Evolutionary conservation across 2,329 filamentous ascomycete species (phyloP), one percentile per base, ranked within the genome.

Genomic region (Colletotrichum salicis): DNA sequence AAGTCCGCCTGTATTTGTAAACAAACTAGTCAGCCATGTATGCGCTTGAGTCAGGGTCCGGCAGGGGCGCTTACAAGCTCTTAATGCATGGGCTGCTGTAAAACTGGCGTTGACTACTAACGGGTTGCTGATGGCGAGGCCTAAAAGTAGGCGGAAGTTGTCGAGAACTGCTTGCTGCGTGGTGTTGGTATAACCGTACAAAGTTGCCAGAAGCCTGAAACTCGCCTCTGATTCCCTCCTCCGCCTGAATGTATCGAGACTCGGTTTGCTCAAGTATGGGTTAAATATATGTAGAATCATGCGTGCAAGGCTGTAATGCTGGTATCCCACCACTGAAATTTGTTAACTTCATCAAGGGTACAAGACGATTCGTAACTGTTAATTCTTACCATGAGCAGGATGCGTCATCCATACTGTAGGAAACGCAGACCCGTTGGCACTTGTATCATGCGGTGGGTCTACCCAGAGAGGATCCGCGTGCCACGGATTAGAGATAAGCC

Each of bases 241-340:
- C 15, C 52, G 41, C 1, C 73, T 65, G 35, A 78, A 77, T 1
- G 76, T 75, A 1, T 76, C 74, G 2, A 78, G 74, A 11, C 76
- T 74, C 1, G 76, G 76, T 22, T 73, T 74, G 57, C 76, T 78
- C 1, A 76, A 57, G 4, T 75, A 72, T 0, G 84, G 83, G 52
- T 85, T 79, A 56, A 84, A 82, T 5, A 83, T 81, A 1, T 77
- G 77, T 1, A 79, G 78, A 7, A 85, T 74, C 33, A 85, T 84
- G 12, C 79, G 76, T 0, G 82, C 76, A 12, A 85, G 77, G 62
- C 83, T 80, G 58, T 82, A 83, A 70, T 85, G 81, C 65, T 84
- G 82, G 56, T 83, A 76, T 0, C 80, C 84, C 2, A 81, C 80
- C 1, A 81, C 81, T 78, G 31, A 45, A n/a, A 24, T 6, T 41